phyloP scores from a whole-genome alignment of 2,329 filamentous ascomycete genomes.

The Neobulgaria alba region DNA sequence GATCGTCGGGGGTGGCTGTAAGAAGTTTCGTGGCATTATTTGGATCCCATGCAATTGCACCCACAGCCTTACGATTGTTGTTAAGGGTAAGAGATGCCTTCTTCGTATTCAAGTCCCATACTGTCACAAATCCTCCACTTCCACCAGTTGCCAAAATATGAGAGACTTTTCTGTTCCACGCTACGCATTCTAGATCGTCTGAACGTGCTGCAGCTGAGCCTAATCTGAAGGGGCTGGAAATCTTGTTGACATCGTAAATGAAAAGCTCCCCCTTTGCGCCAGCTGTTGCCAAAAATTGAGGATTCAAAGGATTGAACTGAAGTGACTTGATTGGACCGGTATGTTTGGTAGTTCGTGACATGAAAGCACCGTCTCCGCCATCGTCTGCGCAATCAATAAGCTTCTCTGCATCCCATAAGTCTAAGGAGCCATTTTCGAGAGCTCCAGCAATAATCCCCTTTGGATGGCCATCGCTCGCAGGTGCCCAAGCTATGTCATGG shows the following conservation, averaged over 20 bases:
- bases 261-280: constrained; percentile 94
- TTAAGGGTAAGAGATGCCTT: constrained; percentile 95
- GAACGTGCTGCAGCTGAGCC: constrained; percentile 82
- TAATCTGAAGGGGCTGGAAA: constrained; percentile 77
- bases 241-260: constrained; percentile 89
- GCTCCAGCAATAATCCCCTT: constrained; percentile 90
- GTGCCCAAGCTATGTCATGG: constrained; percentile 93
- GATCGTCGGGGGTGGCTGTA: constrained; percentile 85
- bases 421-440: constrained; percentile 86
- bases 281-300: constrained; percentile 84
- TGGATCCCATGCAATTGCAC: constrained; percentile 94
- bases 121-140: constrained; percentile 87
- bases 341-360: constrained; percentile 84
- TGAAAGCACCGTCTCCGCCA: constrained; percentile 61
- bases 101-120: constrained; percentile 98
- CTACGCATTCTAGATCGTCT: constrained; percentile 91
- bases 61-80: constrained; percentile 86
- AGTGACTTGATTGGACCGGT: constrained; percentile 86
- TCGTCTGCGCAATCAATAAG: constrained; percentile 52
- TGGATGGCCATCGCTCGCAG: constrained; percentile 67
- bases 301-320: constrained; percentile 91
- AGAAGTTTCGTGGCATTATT: constrained; percentile 90
- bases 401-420: constrained; percentile 83
- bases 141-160: constrained; percentile 95
- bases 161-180: constrained; percentile 97